Base-by-base conservation (phyloP, 2,329 filamentous ascomycete species). In the Chaetomiaceae sp. region DNA sequence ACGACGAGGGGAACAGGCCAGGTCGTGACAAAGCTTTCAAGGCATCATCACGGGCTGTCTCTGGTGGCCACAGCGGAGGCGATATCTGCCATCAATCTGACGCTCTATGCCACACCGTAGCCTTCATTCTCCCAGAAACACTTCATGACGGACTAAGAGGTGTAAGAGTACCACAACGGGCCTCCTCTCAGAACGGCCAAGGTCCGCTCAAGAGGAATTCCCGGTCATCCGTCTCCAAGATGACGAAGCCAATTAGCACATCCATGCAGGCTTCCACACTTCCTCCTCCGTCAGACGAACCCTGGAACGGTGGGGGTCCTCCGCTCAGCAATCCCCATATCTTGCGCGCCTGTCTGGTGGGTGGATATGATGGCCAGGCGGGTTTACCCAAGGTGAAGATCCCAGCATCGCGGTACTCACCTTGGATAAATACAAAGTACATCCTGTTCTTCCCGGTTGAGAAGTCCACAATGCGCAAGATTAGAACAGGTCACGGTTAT, bases 351-450 rank as follows among this genome's bases (percentile, higher is more conserved):
- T n/a, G 12, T 20, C 6, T 6, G 23, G 19, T 23, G 8, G n/a
- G n/a, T n/a, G n/a, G n/a, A n/a, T n/a, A n/a, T 1, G 7, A 17
- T n/a, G 43, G 43, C 9, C 14, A n/a, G 42, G 25, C 8, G 25
- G n/a, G 19, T 51, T 51, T 51, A 51, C 42, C 37, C 46, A 51
- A 43, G 47, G 37, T 55, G 53, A 55, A 46, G 43, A 38, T 37
- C 23, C 27, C 45, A 46, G 45, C 38, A 42, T 19, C 43, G 11
- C 39, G 36, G 31, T 6, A 15, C 37, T 27, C 36, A 48, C 44
- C 48, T 17, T 55, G 53, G 53, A 33, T 55, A 52, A 55, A 55
- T 48, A 22, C 34, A 42, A 42, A 27, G 29, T 14, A 34, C 11
- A 34, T 34, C 6, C 15, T 34, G 4, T 14, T 8, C 11, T 34